Evolutionary conservation across 768 basidiomycete species (phyloP).

Genomic region (Plicaturopsis crispa): DNA sequence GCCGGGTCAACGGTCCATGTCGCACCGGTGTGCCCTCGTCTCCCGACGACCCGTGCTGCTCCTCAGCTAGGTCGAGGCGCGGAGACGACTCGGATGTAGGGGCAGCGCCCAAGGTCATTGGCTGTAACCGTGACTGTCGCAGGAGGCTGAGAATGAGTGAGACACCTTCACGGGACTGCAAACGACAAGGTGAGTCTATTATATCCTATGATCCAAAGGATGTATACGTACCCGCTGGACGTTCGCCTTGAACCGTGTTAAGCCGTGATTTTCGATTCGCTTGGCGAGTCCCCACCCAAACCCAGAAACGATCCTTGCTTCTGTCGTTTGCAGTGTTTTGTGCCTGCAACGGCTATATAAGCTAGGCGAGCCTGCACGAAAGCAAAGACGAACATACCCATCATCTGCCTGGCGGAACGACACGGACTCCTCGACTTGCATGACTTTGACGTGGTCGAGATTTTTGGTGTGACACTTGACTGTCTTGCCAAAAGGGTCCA

Average conservation of each 20-base stretch:
- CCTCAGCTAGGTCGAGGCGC: constrained; percentile 2
- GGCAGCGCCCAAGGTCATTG: constrained; percentile 39
- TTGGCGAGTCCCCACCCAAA: constrained; percentile 90
- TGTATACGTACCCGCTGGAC: constrained; percentile 61
- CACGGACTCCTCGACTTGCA: constrained; percentile 86
- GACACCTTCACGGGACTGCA: constrained; percentile 87
- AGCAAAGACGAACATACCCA: constrained; percentile 44
- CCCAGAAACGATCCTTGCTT: constrained; percentile 79
- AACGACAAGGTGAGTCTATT: constrained; percentile 7
- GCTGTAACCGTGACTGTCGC: constrained; percentile 66
- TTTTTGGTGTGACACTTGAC: constrained; percentile 81
- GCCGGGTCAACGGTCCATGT: constrained; percentile 27
- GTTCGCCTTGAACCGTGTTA: constrained; percentile 81
- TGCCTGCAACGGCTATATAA: constrained; percentile 25
- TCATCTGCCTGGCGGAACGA: constrained; percentile 59
- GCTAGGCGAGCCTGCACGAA: neutral
- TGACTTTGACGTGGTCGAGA: constrained; percentile 88
- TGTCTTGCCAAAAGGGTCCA: constrained; percentile 74
- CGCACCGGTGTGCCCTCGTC: constrained; percentile 4
- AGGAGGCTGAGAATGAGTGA: constrained; percentile 72
- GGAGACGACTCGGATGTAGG: neutral
- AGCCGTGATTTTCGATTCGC: constrained; percentile 79
- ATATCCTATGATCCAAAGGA: constrained; percentile 1
- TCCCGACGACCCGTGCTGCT: constrained; percentile 1
- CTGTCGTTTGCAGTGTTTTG: constrained; percentile 78